phyloP scores from a whole-genome alignment of 1,139 yeast species.

The Suhomyces bolitotheri region DNA sequence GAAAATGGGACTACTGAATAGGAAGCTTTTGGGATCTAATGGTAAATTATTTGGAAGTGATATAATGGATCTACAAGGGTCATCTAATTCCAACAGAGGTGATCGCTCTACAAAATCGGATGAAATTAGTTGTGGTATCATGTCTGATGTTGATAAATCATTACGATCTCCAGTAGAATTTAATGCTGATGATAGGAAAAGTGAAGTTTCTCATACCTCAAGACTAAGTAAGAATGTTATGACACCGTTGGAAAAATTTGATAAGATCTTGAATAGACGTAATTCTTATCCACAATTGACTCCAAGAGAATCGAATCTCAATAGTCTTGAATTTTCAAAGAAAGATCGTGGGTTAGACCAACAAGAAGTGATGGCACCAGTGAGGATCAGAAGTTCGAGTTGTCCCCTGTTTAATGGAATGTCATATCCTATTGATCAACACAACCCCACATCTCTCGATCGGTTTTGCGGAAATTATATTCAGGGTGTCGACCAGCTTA shows the following conservation, averaged over 20 bases:
- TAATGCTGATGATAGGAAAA: constrained; percentile 4
- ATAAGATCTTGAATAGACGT: constrained; percentile 39
- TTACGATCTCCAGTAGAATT: constrained; percentile 18
- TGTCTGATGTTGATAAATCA: constrained; percentile 14
- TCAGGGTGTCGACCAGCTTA: constrained; percentile 22
- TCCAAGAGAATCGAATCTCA: constrained; percentile 31
- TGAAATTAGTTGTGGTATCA: not conserved
- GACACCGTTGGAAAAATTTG: constrained; percentile 21
- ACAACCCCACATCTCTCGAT: constrained; percentile 21
- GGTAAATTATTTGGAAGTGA: constrained; percentile 5
- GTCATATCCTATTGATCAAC: not conserved
- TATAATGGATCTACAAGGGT: not conserved
- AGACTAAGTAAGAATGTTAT: constrained; percentile 3
- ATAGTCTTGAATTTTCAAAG: constrained; percentile 27
- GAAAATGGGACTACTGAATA: constrained; percentile 39
- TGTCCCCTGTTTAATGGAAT: constrained; percentile 29
- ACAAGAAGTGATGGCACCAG: constrained; percentile 1
- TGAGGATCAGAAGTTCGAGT: constrained; percentile 34
- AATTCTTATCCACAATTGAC: constrained; percentile 43
- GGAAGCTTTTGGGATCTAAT: constrained; percentile 13
- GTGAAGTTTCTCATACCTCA: constrained; percentile 3
- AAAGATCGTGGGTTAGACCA: constrained; percentile 11
- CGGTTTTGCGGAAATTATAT: constrained; percentile 29
- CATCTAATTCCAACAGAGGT: not conserved
- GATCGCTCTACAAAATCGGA: not conserved